Evolutionary conservation across 2,329 filamentous ascomycete genomes (phyloP).

Genomic region (Torrubiella hemipterigena): DNA sequence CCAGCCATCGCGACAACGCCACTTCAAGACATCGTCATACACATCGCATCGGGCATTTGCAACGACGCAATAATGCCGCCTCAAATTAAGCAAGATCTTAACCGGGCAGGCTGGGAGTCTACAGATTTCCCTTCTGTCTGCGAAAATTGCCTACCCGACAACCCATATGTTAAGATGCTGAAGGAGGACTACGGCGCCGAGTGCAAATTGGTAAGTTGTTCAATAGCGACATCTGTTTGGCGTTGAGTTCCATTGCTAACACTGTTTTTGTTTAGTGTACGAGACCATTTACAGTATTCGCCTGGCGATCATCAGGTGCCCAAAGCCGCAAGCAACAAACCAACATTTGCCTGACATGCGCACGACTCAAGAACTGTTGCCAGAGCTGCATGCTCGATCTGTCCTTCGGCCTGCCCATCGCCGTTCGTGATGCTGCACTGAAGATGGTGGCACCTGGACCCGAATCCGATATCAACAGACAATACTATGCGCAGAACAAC

Average conservation of each 20-base stretch:
- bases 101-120: constrained; percentile 91
- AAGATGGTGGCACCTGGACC: constrained; percentile 97
- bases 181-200: constrained; percentile 92
- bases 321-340: constrained; percentile 81
- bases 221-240: no score
- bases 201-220: constrained; percentile 49
- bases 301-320: constrained; percentile 87
- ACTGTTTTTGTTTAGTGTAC: constrained; percentile 47
- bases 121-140: constrained; percentile 82
- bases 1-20: not conserved
- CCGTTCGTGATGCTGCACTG: constrained; percentile 86
- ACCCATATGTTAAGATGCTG: constrained; percentile 97
- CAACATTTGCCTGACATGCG: constrained; percentile 92
- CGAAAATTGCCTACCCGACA: constrained; percentile 90
- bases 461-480: constrained; percentile 82
- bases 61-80: no score
- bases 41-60: no score
- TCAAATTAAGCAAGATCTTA: constrained; percentile 92
- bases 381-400: constrained; percentile 98
- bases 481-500: constrained; percentile 97
- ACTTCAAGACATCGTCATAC: not conserved
- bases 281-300: constrained; percentile 88
- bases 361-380: constrained; percentile 95
- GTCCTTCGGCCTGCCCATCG: constrained; percentile 88
- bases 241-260: no score